These are phyloP conservation scores for Chiua virens DNA, from an alignment of 768 basidiomycete species.

Conservation along the genomic window DNA sequence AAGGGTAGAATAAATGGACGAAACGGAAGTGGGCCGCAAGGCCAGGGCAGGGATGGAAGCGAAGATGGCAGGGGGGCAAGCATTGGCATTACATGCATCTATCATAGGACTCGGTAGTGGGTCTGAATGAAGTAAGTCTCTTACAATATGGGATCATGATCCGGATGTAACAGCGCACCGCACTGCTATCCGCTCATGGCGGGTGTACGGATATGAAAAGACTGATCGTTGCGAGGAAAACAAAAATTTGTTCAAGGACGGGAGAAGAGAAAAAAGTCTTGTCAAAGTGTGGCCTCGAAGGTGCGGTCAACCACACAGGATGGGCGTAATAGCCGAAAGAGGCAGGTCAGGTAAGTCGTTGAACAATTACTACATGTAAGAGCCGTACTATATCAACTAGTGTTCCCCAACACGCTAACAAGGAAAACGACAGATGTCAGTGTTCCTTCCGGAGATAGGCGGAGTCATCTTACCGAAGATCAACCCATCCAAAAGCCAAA, in stretches of 20 bases:
- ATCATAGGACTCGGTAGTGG: constrained; percentile 9
- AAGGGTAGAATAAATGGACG: constrained; percentile 20
- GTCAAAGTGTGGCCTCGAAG: neutral
- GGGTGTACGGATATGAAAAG: constrained; percentile 34
- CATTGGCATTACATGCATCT: constrained; percentile 14
- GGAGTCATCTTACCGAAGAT: constrained; percentile 32
- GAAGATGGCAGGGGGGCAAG: constrained; percentile 18
- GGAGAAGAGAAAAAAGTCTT: neutral
- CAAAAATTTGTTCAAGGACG: constrained; percentile 25
- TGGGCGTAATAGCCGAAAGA: constrained; percentile 3
- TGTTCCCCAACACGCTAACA: constrained; percentile 8
- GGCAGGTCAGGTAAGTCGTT: constrained; percentile 11
- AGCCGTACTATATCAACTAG: constrained; percentile 17
- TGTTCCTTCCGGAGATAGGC: constrained; percentile 31
- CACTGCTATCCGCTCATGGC: constrained; percentile 29
- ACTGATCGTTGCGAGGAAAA: constrained; percentile 14
- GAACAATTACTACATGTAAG: constrained; percentile 13
- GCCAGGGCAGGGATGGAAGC: constrained; percentile 25
- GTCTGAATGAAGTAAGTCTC: constrained; percentile 9
- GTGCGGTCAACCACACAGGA: constrained; percentile 7
- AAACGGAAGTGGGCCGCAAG: constrained; percentile 26
- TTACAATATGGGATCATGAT: constrained; percentile 23
- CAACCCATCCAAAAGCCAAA: constrained; percentile 35
- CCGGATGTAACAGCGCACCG: constrained; percentile 27
- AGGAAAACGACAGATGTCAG: constrained; percentile 12